Evolutionary conservation across 192 early-diverging fungal genomes (phyloP).

Genomic region (Backusella mclennaniae): DNA sequence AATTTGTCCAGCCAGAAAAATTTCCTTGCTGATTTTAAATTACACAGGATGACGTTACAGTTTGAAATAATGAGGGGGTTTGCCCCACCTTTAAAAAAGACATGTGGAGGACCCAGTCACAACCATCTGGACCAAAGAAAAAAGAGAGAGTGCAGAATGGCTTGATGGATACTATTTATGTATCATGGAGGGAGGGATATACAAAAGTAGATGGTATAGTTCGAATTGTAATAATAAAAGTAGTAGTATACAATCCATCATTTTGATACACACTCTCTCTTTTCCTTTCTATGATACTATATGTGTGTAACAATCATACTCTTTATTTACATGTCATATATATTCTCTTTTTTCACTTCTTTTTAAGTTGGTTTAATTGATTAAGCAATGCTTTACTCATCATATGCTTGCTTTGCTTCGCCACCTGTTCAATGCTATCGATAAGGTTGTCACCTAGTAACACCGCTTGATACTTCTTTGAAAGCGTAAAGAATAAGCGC

Average conservation of each 20-base stretch:
- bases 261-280: too few species aligned
- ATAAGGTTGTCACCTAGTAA: neutral
- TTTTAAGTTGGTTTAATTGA: neutral
- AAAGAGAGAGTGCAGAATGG: too few species aligned
- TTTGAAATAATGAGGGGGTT: neutral
- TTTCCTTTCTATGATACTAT: too few species aligned
- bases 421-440: neutral
- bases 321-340: too few species aligned
- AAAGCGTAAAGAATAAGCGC: neutral
- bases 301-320: too few species aligned
- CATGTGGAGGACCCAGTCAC: neutral
- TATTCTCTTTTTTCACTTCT: neutral
- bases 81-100: neutral
- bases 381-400: neutral
- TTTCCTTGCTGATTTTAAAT: neutral
- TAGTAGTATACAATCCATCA: too few species aligned
- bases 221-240: too few species aligned
- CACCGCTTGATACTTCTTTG: neutral
- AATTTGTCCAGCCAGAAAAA: neutral
- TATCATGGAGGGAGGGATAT: too few species aligned
- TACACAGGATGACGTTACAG: neutral
- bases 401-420: neutral
- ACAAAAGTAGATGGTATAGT: too few species aligned
- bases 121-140: neutral
- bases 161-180: too few species aligned